A percentile compares a stretch with the other conserved stretches of the same genome.
Conservation (phyloP, 768 basidiomycete species). For the Kwoniella dendrophila region DNA sequence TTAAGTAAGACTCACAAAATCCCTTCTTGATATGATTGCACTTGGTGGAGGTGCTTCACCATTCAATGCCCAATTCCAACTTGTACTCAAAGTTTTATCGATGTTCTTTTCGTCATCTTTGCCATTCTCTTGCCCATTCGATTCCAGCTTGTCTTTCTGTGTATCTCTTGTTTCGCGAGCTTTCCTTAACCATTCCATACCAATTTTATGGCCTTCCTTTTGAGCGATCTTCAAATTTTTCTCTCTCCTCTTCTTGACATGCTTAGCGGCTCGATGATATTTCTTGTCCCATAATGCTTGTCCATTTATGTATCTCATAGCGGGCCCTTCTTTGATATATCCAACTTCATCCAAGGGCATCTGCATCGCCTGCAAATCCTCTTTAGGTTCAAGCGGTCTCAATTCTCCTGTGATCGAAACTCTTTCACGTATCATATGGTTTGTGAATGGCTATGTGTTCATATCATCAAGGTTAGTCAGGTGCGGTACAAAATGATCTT, state of each 20-base stretch:
- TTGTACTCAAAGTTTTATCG: conserved; percentile 68
- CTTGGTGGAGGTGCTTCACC: conserved; percentile 85
- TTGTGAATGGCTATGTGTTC: conserved; percentile 52
- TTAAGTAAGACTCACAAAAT: conserved; percentile 62
- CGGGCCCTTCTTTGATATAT: conserved; percentile 69
- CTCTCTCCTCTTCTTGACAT: conserved; percentile 37
- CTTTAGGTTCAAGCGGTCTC: conserved; percentile 74
- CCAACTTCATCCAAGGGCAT: conserved; percentile 72
- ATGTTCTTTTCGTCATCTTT: conserved; percentile 3
- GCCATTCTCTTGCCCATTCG: no score
- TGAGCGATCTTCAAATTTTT: conserved; percentile 41
- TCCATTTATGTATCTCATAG: conserved; percentile 71
- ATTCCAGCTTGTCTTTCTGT: neutral
- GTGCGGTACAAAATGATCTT: neutral
- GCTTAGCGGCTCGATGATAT: conserved; percentile 42
- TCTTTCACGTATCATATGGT: conserved; percentile 86
- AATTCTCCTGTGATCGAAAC: conserved; percentile 79
- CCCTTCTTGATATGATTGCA: conserved; percentile 84
- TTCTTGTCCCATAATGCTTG: conserved; percentile 53
- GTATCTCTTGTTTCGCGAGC: conserved; percentile 27
- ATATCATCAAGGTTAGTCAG: neutral
- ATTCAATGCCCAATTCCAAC: conserved; percentile 84
- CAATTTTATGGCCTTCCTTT: conserved; percentile 25
- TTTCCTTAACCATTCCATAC: conserved; percentile 44
- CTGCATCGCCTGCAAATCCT: conserved; percentile 67